Percentiles rank a stretch among this genome's conserved stretches.
phyloP scores from a whole-genome alignment of 331 rosid genomes.

The Phaseolus coccineus region DNA sequence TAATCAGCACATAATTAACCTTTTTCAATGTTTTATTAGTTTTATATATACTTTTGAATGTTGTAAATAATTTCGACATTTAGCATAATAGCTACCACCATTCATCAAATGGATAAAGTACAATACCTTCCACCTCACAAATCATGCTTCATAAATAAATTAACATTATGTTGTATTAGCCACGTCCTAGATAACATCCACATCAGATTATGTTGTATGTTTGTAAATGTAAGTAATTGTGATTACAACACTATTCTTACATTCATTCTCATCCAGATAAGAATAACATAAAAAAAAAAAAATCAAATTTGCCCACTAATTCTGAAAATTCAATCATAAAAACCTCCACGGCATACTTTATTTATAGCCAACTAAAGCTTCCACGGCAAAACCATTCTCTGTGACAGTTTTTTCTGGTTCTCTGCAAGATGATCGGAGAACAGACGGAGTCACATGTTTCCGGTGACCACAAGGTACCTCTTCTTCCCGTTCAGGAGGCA shows the following conservation, averaged over 20 bases:
- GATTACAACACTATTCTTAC: not conserved
- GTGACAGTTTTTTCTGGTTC: not conserved
- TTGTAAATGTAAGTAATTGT: not conserved
- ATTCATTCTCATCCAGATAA: constrained; percentile 1
- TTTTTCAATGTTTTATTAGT: too few relatives aligned
- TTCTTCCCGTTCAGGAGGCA: constrained; percentile 59
- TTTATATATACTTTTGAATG: too few relatives aligned
- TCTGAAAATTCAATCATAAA: constrained; percentile 5
- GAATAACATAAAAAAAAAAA: not conserved
- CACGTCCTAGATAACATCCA: not conserved
- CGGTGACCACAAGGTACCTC: constrained; percentile 63
- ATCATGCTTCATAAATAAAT: not conserved
- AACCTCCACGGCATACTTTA: not conserved
- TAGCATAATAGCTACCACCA: too few relatives aligned
- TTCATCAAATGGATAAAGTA: not conserved
- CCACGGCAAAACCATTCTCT: not conserved
- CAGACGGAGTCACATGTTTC: not conserved
- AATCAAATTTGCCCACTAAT: constrained; percentile 1
- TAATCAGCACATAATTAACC: not conserved
- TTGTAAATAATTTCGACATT: not conserved
- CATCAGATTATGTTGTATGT: not conserved
- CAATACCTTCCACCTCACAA: not conserved
- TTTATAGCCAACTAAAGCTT: not conserved
- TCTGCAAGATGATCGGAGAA: constrained; percentile 49
- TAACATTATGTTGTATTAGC: not conserved